Conservation (phyloP, 2,329 filamentous ascomycete species). For the Cercospora berteroae region DNA sequence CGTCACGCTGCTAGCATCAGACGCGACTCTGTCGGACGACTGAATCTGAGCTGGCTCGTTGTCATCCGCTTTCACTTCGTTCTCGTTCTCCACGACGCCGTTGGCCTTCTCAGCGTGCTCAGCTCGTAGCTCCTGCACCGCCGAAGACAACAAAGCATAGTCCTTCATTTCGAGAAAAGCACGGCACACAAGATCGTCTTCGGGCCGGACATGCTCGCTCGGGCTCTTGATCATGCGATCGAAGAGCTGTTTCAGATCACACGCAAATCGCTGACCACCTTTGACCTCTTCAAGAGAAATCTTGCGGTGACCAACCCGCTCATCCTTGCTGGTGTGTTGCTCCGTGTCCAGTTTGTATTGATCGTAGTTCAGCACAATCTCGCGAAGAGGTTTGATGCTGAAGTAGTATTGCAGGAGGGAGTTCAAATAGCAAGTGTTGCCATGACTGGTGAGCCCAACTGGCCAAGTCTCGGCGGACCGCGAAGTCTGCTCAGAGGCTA, state of each 20-base stretch:
- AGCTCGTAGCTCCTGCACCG: conserved; percentile 16
- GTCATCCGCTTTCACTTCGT: neutral
- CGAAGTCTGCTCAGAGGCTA: conserved; percentile 17
- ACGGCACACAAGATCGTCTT: conserved; percentile 38
- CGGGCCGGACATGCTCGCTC: conserved; percentile 34
- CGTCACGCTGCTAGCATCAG: conserved; percentile 31
- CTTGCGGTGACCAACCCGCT: conserved; percentile 72
- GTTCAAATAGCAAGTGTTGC: conserved; percentile 97
- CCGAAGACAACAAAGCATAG: conserved; percentile 27
- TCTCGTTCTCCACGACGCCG: neutral
- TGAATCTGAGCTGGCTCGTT: neutral
- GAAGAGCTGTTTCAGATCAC: conserved; percentile 38
- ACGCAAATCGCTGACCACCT: conserved; percentile 38
- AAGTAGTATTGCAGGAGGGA: conserved; percentile 95
- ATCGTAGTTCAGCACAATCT: conserved; percentile 76
- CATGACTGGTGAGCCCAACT: conserved; percentile 86
- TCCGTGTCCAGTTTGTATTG: conserved; percentile 66
- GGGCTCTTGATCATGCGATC: conserved; percentile 39
- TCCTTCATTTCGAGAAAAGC: conserved; percentile 36
- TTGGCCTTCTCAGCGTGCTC: conserved; percentile 8
- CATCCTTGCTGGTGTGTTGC: conserved; percentile 61
- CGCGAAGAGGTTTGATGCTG: conserved; percentile 75
- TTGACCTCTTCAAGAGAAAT: conserved; percentile 44
- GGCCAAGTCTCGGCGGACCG: conserved; percentile 55
- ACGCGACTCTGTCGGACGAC: neutral